phyloP scores from a whole-genome alignment of 2,329 filamentous ascomycete genomes.

The Ramularia collo-cygni region DNA sequence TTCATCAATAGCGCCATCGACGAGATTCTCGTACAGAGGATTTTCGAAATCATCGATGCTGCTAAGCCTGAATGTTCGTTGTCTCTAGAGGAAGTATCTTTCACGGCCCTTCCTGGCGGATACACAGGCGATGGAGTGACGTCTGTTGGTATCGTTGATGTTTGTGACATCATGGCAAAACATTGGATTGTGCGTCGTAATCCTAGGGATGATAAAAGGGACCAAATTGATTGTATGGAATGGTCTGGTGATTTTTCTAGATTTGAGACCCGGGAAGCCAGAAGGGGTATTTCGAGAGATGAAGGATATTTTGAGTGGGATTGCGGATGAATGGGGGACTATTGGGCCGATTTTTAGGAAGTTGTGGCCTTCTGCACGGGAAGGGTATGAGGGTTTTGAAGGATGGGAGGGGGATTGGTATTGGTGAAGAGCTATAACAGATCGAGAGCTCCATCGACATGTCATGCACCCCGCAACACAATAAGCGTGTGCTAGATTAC shows the following conservation, averaged over 20 bases:
- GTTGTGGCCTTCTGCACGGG: neutral
- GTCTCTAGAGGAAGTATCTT: neutral
- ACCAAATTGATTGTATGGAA: neutral
- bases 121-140: neutral
- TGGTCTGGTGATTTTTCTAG: neutral
- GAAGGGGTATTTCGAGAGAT: neutral
- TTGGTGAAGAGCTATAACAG: too few species aligned
- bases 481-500: too few species aligned
- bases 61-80: neutral
- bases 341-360: neutral
- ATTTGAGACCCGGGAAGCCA: neutral
- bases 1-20: conserved; percentile 4
- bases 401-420: neutral
- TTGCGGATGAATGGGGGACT: conserved; percentile 1
- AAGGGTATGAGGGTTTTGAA: neutral
- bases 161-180: neutral
- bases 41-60: neutral
- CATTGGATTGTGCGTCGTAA: neutral
- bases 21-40: neutral
- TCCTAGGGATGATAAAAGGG: conserved; percentile 1
- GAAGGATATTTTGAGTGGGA: too few species aligned
- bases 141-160: neutral
- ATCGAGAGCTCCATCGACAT: too few species aligned
- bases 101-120: neutral
- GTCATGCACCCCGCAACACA: too few species aligned